Evolutionary conservation across 1,284 basidiomycete genomes (phyloP).

Genomic region (Boletus sp.): DNA sequence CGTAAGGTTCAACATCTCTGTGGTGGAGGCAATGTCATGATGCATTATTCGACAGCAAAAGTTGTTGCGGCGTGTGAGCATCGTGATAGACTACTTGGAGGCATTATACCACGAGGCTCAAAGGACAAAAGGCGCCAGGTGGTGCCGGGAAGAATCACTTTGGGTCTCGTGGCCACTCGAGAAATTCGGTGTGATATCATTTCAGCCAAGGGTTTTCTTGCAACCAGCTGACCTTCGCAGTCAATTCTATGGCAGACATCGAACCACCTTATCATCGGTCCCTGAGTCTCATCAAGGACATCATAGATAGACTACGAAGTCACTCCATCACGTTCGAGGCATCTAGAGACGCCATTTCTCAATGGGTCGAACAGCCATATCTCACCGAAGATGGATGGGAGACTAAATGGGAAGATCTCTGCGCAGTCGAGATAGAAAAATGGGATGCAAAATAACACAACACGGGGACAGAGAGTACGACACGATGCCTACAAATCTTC

Average conservation of each 20-base stretch:
- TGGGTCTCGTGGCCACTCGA: slow-evolving; percentile 80
- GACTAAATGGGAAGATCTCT: slow-evolving; percentile 70
- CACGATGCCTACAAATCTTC: slow-evolving; percentile 48
- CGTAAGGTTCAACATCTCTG: slow-evolving; percentile 37
- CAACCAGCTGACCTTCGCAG: slow-evolving; percentile 36
- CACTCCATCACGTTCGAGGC: slow-evolving; percentile 66
- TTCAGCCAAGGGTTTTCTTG: not conserved
- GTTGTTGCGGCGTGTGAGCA: slow-evolving; percentile 60
- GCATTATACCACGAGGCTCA: slow-evolving; percentile 60
- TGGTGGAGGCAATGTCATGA: not conserved
- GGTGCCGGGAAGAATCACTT: slow-evolving; percentile 62
- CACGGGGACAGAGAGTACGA: slow-evolving; percentile 9
- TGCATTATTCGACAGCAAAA: slow-evolving; percentile 48
- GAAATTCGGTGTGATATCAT: slow-evolving; percentile 54
- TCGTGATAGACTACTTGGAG: slow-evolving; percentile 60
- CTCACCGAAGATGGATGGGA: slow-evolving; percentile 67
- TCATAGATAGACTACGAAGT: slow-evolving; percentile 55
- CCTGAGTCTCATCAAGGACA: slow-evolving; percentile 50
- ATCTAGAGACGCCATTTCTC: slow-evolving; percentile 53
- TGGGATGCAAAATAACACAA: slow-evolving; percentile 46
- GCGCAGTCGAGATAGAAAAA: slow-evolving; percentile 63
- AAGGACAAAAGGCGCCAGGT: slow-evolving; percentile 63
- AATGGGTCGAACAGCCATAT: slow-evolving; percentile 64
- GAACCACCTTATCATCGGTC: slow-evolving; percentile 67
- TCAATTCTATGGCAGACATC: slow-evolving; percentile 51